These are phyloP conservation scores for Solanum tarijense DNA, from an alignment of 257 asterid genomes.

Conservation along the genomic window DNA sequence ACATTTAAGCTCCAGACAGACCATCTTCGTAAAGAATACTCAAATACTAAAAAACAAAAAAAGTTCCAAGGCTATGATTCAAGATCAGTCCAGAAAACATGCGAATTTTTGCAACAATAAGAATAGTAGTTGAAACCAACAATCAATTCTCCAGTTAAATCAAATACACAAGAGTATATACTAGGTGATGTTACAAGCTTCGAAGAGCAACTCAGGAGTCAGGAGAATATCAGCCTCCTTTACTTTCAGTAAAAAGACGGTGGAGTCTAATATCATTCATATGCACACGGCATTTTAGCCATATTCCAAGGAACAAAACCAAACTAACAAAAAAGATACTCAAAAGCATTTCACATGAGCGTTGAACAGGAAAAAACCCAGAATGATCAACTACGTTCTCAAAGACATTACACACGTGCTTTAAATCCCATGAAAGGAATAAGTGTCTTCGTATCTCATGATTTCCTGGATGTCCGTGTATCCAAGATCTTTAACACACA, in stretches of 20 bases:
- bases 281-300: background rate
- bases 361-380: background rate
- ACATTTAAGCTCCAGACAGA: background rate
- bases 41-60: background rate
- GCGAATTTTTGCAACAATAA: background rate
- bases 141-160: background rate
- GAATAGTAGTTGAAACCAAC: background rate
- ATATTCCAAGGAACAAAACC: background rate
- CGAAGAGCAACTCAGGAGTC: background rate
- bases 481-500: background rate
- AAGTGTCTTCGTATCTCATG: background rate
- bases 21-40: background rate
- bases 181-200: background rate
- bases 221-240: background rate
- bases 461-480: background rate
- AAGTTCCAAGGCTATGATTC: background rate
- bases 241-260: background rate
- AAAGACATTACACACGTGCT: background rate
- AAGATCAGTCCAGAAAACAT: background rate
- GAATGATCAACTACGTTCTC: background rate
- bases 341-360: background rate
- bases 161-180: background rate
- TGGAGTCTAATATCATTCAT: background rate
- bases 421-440: background rate
- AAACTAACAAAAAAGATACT: background rate